These are phyloP conservation scores for Colletotrichum acutatum DNA, from an alignment of 2,329 filamentous ascomycete genomes.

Conservation along the genomic window DNA sequence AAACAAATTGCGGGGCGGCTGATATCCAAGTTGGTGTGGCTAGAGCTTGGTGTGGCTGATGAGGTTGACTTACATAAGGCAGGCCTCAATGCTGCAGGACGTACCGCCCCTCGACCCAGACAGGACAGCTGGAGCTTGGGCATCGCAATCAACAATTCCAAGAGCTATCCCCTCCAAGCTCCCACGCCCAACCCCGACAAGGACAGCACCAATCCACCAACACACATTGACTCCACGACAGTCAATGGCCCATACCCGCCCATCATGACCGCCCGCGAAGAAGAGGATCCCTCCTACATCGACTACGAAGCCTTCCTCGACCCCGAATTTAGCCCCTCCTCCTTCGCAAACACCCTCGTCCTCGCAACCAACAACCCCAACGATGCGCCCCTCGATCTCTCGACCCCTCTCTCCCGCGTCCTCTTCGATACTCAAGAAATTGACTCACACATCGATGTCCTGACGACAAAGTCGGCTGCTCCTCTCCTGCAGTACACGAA, in stretches of 20 bases:
- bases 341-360: slow-evolving; percentile 90
- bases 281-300: slow-evolving; percentile 84
- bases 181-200: neutral
- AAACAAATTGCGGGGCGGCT: neutral
- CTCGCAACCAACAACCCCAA: slow-evolving; percentile 91
- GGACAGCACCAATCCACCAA: neutral
- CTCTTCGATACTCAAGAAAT: slow-evolving; percentile 98
- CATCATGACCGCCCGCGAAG: slow-evolving; percentile 48
- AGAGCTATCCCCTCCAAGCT: neutral
- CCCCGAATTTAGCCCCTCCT: slow-evolving; percentile 81
- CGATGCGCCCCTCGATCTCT: slow-evolving; percentile 90
- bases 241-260: slow-evolving; percentile 12
- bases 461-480: slow-evolving; percentile 86
- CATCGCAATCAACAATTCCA: neutral
- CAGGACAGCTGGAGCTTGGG: slow-evolving; percentile 30
- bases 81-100: neutral
- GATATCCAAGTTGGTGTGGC: accelerated
- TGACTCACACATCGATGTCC: slow-evolving; percentile 91
- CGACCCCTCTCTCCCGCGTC: slow-evolving; percentile 90
- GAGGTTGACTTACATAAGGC: neutral
- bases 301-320: slow-evolving; percentile 94
- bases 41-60: accelerated
- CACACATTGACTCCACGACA: neutral
- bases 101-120: neutral
- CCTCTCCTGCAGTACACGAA: slow-evolving; percentile 84